Evolutionary conservation across 2,329 filamentous ascomycete species (phyloP).

Genomic region (Exophiala xenobiotica): DNA sequence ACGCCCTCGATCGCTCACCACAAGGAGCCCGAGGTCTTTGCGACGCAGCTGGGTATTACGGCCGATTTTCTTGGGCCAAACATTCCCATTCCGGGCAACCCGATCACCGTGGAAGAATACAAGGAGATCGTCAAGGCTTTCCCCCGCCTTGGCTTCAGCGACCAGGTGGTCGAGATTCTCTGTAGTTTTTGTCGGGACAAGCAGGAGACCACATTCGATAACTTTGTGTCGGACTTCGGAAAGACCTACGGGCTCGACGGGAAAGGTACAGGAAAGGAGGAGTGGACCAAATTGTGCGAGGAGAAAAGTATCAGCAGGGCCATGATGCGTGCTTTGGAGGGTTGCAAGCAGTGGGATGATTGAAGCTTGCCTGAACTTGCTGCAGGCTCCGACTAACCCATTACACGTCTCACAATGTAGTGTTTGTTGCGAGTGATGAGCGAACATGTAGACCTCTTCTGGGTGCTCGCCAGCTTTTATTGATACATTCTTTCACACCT

Average conservation of each 20-base stretch:
- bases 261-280: slow-evolving; percentile 18
- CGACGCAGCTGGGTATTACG: slow-evolving; percentile 21
- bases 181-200: slow-evolving; percentile 40
- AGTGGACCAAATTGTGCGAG: slow-evolving; percentile 12
- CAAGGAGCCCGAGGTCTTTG: slow-evolving; percentile 28
- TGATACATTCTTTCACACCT: too few relatives aligned
- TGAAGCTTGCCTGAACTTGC: too few relatives aligned
- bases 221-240: slow-evolving; percentile 38
- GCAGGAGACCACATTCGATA: slow-evolving; percentile 38
- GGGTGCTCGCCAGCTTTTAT: too few relatives aligned
- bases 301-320: slow-evolving; percentile 3
- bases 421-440: too few relatives aligned
- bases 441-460: too few relatives aligned
- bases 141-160: slow-evolving; percentile 38
- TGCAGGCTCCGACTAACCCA: too few relatives aligned
- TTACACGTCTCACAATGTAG: too few relatives aligned
- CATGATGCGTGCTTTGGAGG: slow-evolving; percentile 11
- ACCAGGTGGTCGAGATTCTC: slow-evolving; percentile 35
- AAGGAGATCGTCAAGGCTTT: slow-evolving; percentile 34
- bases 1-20: slow-evolving; percentile 29
- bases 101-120: slow-evolving; percentile 36
- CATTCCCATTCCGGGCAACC: slow-evolving; percentile 16
- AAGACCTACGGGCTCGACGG: slow-evolving; percentile 19
- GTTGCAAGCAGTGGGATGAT: slow-evolving; percentile 15
- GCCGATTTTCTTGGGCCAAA: slow-evolving; percentile 29